These are phyloP conservation scores for Magnolia changhungtana DNA, from an alignment of 164 flowering plant species.

Conservation along the genomic window DNA sequence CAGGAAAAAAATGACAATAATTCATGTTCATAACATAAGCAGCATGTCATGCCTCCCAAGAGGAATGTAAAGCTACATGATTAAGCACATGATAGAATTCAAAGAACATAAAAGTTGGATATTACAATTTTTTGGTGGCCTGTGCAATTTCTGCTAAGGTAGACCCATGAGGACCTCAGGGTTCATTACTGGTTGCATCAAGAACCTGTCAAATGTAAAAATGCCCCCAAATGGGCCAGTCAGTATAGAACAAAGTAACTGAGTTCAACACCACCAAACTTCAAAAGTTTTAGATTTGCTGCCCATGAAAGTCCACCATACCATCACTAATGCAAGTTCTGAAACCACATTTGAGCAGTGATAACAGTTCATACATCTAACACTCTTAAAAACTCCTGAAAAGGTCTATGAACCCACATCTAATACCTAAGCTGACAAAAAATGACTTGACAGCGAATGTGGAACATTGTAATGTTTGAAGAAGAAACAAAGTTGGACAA, in stretches of 20 bases:
- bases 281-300: neutral
- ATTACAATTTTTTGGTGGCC: constrained; percentile 90
- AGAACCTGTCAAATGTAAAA: constrained; percentile 49
- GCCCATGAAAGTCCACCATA: too few relatives aligned
- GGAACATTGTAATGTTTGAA: too few relatives aligned
- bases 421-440: too few relatives aligned
- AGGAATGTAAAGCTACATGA: too few relatives aligned
- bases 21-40: too few relatives aligned
- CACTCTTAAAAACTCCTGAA: too few relatives aligned
- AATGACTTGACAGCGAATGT: too few relatives aligned
- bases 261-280: neutral
- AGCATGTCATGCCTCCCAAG: too few relatives aligned
- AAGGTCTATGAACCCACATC: too few relatives aligned
- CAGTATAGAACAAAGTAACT: neutral
- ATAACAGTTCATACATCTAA: too few relatives aligned
- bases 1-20: constrained; percentile 3
- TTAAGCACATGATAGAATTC: neutral
- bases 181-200: constrained; percentile 96
- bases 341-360: too few relatives aligned
- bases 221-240: neutral
- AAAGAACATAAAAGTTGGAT: neutral
- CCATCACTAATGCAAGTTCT: neutral
- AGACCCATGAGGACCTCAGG: constrained; percentile 99
- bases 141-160: constrained; percentile 93
- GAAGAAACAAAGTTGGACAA: too few relatives aligned